Percentiles rank a stretch among this genome's conserved stretches.
Conservation (phyloP, 306 rosid genomes). For the Luffa aegyptiaca region DNA sequence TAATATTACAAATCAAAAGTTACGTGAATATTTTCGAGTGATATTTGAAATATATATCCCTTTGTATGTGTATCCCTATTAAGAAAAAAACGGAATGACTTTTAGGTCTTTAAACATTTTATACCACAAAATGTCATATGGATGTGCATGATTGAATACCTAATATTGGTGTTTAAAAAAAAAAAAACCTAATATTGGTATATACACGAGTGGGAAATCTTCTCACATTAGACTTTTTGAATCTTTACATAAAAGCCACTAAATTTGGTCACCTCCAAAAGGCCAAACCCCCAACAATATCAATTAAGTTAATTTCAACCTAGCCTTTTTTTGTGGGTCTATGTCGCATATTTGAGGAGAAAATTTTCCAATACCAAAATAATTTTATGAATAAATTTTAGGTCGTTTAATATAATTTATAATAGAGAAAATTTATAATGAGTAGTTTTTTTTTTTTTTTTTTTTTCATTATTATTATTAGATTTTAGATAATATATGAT, state of each 20-base stretch:
- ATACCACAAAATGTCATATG: too few relatives aligned
- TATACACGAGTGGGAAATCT: background rate
- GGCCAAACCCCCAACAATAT: background rate
- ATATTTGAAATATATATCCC: too few relatives aligned
- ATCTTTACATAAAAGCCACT: background rate
- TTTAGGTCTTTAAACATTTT: too few relatives aligned
- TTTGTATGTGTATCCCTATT: too few relatives aligned
- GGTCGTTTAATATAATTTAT: too few relatives aligned
- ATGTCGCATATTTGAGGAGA: background rate
- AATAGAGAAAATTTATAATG: background rate
- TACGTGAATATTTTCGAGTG: too few relatives aligned
- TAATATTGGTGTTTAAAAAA: too few relatives aligned
- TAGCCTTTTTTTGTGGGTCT: background rate
- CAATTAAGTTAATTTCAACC: background rate
- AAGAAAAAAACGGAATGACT: too few relatives aligned
- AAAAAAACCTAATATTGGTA: background rate
- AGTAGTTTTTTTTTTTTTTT: too few relatives aligned
- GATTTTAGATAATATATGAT: background rate
- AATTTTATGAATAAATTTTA: background rate
- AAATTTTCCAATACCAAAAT: background rate
- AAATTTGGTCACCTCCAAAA: background rate
- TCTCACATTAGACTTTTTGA: background rate
- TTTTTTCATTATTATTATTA: too few relatives aligned
- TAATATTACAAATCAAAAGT: too few relatives aligned
- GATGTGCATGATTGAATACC: too few relatives aligned